Base-by-base conservation (phyloP, 202 grass and related monocot genomes). In the Dendrocalamus latiflorus region DNA sequence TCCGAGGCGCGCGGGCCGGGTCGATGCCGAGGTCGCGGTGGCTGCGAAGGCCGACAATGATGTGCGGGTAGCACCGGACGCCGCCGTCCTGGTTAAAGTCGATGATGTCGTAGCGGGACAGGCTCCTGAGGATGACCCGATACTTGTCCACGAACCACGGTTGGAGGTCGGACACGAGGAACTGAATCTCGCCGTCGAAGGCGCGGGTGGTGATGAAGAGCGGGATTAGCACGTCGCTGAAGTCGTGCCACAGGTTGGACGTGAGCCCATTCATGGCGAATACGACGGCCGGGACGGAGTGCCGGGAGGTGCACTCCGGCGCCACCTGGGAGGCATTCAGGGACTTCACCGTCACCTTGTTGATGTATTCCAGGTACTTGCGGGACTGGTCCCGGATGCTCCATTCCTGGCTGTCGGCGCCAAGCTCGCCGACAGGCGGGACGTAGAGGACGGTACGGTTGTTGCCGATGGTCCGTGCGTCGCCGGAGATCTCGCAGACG, bases 161-260 rank as follows among this genome's bases (percentile, higher is more conserved):
- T 42, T 83, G 73, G 39, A 90, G 76, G 73, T 92, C 91, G 50
- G 91, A 76, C 74, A 91, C 88, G 74, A 97, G 83, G 80, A 97
- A 76, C 77, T 97, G 90, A 65, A 97, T 88, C 74, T 94, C 94
- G 37, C 94, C 90, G 4, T 94, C 72, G 65, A 86, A 87, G 28
- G 67, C 62, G 15, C 70, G 84, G 11, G 94, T 36, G 34, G 88
- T 91, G 28, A 92, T 47, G 88, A 87, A 97, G 63, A 97, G 88
- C 1, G 91, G 94, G 76, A 97, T 28, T 16, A 97, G 66, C 28
- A 94, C 88, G 80, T 97, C 94, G 59, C 85, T 94, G 87, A 97
- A 89, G 74, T 91, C 94, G 76, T 97, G 94, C 89, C 92, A 97
- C 70, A 78, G 54, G 78, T 97, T 97, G 47, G 86, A 83, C 44